Base-by-base conservation (phyloP, 257 asterid genomes). In the Penstemon eatonii region DNA sequence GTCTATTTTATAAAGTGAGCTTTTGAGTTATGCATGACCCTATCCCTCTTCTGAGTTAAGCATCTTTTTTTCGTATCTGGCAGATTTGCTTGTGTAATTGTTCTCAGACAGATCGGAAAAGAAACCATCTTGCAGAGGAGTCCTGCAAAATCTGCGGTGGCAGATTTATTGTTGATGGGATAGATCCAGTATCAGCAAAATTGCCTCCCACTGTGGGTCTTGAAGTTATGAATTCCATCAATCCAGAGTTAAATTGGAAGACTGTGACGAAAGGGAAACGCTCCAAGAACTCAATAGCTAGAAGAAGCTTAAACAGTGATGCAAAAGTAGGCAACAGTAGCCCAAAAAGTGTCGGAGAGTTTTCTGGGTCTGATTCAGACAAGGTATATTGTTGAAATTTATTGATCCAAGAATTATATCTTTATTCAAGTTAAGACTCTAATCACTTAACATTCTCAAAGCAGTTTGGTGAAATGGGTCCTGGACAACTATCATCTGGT, bases 291-390 rank as follows among this genome's bases (percentile, higher is more conserved):
- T 65, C 94, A 11, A 76, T 61, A 12, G 84, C 87, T 13, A 86
- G 91, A 79, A 77, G 33, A 25, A 25, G 79, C 70, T 73, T 74
- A 56, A 88, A 82, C 52, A 68, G 76, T 66, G 69, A 47, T 66
- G 70, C 76, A 19, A 84, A 80, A 64, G 73, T 49, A 44, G 75
- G 78, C 67, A 73, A 73, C 60, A 67, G 45, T 67, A 86, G 89
- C 74, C 96, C 95, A 37, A 85, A 88, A 70, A 85, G 92, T 73
- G 91, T 88, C 8, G 88, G 89, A 52, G 92, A 85, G 66, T 82
- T 85, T 76, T 80, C 87, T 19, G 85, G 83, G 56, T 88, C 91
- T 55, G 95, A 87, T 70, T 85, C 88, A 15, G 96, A 91, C 63
- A 92, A 87, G 90, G 96, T 86, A 76, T 54, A 9, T 60, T 52